Evolutionary conservation across 371 early-diverging fungal genomes (phyloP).

Genomic region (Quaeritorhiza haematococci): DNA sequence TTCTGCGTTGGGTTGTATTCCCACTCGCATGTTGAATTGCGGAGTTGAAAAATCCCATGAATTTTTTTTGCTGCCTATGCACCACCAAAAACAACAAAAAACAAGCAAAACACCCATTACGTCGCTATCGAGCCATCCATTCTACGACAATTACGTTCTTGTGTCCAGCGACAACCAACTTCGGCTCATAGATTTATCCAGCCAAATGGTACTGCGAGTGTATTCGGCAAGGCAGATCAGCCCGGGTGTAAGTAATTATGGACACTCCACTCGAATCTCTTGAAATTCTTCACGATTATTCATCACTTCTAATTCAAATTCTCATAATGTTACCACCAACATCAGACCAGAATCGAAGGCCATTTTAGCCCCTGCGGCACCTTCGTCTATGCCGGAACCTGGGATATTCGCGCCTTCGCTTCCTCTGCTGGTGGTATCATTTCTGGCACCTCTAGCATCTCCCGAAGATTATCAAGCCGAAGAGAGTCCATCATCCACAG

Average conservation of each 20-base stretch:
- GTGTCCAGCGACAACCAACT: constrained; percentile 45
- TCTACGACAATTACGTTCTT: constrained; percentile 32
- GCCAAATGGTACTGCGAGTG: constrained; percentile 23
- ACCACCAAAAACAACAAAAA: too few species aligned
- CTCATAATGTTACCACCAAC: background rate
- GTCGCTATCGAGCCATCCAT: constrained; percentile 31
- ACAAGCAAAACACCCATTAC: constrained; percentile 42
- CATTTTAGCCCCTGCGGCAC: constrained; percentile 42
- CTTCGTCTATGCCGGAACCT: constrained; percentile 38
- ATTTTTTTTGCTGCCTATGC: constrained; percentile 1
- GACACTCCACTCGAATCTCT: background rate
- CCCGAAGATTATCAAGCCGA: background rate
- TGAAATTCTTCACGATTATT: too few species aligned
- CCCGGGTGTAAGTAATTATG: constrained; percentile 20
- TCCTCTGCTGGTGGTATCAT: background rate
- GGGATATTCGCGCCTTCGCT: constrained; percentile 17
- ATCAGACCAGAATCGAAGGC: constrained; percentile 34
- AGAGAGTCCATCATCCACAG: constrained; percentile 4
- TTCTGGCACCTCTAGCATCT: background rate
- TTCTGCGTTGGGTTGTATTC: too few species aligned
- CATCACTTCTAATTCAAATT: background rate
- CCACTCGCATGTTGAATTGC: background rate
- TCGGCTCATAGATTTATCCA: constrained; percentile 31
- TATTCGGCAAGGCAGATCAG: constrained; percentile 34
- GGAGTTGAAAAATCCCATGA: background rate